These are phyloP conservation scores for Urtica urens DNA, from an alignment of 306 rosid genomes.

Conservation along the genomic window DNA sequence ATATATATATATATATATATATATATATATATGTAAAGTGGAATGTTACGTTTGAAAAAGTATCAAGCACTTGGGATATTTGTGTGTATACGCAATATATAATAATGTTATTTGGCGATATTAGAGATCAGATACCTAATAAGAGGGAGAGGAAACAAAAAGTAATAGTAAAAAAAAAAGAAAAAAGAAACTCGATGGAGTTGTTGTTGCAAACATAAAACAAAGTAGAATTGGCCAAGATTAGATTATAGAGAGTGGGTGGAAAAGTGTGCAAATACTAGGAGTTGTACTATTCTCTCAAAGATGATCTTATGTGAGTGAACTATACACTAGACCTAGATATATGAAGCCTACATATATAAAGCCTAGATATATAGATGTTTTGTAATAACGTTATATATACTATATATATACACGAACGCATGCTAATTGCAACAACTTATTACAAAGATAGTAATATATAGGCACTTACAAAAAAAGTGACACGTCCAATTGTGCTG, in stretches of 20 bases:
- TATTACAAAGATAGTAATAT: too few species aligned
- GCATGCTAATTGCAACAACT: too few species aligned
- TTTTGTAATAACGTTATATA: background rate
- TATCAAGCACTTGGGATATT: background rate
- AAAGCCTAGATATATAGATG: background rate
- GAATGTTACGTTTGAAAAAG: background rate
- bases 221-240: background rate
- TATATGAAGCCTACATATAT: background rate
- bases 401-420: background rate
- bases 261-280: constrained; percentile 1
- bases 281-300: background rate
- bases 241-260: constrained; percentile 1
- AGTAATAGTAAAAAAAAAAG: background rate
- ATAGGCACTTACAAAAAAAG: too few species aligned
- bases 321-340: background rate
- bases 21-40: background rate
- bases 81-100: background rate
- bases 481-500: too few species aligned
- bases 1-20: background rate
- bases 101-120: too few species aligned
- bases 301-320: background rate
- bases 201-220: constrained; percentile 2
- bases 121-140: too few species aligned
- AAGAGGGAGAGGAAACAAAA: background rate
- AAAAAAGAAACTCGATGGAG: constrained; percentile 1